phyloP scores from a whole-genome alignment of 495 filamentous ascomycete genomes.

The Penicillium antarcticum region DNA sequence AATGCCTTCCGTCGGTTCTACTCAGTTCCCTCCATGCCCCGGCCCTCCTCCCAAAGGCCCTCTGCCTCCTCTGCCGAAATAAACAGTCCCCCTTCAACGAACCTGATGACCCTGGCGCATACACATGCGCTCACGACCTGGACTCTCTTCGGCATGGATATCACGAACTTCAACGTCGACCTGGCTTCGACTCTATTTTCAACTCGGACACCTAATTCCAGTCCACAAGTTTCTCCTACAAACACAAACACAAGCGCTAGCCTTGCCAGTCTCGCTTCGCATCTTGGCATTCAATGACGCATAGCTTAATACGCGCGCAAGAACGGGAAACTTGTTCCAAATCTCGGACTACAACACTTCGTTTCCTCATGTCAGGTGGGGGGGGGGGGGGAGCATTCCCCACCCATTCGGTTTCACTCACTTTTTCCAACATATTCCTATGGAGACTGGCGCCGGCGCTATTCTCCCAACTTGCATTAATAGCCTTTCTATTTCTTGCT shows the following conservation, averaged over 20 bases:
- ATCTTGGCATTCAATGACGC: conserved; percentile 1
- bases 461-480: conserved; percentile 8
- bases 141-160: conserved; percentile 33
- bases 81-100: conserved; percentile 42
- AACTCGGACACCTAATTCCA: conserved; percentile 12
- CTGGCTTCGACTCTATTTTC: conserved; percentile 23
- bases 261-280: background rate
- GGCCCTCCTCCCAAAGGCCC: conserved; percentile 80
- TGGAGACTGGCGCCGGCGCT: conserved; percentile 14
- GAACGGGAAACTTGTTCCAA: conserved; percentile 1
- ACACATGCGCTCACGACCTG: conserved; percentile 27
- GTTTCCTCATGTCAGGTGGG: background rate
- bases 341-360: background rate
- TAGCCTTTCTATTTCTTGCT: conserved; percentile 9
- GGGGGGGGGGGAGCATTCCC: background rate
- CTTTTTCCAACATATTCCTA: background rate
- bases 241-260: background rate
- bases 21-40: conserved; percentile 74
- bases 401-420: background rate
- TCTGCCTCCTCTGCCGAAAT: conserved; percentile 78
- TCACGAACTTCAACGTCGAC: conserved; percentile 28
- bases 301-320: background rate
- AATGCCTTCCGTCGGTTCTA: conserved; percentile 66
- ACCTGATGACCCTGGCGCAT: conserved; percentile 35
- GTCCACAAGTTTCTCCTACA: background rate